Conservation (phyloP, 768 basidiomycete species). For the Psilocybe azurescens region DNA sequence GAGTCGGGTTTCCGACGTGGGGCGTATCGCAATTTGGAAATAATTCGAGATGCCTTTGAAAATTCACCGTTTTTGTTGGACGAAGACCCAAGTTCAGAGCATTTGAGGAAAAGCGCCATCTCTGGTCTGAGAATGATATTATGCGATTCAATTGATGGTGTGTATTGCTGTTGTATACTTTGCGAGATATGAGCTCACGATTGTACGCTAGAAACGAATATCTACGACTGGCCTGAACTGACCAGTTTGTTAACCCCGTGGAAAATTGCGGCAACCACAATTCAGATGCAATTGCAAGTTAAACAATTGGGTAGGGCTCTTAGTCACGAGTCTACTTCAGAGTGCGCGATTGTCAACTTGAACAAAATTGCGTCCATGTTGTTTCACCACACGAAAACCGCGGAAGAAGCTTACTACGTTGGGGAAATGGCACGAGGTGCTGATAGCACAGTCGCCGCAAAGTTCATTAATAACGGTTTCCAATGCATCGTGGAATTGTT, state of each 20-base stretch:
- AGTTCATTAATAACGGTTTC: slow-evolving; percentile 82
- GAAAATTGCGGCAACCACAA: slow-evolving; percentile 82
- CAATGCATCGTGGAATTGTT: slow-evolving; percentile 66
- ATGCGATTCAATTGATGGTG: slow-evolving; percentile 67
- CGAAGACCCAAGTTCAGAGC: slow-evolving; percentile 44
- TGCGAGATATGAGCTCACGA: background rate
- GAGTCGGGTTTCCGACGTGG: slow-evolving; percentile 75
- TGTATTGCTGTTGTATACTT: slow-evolving; percentile 19
- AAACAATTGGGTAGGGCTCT: slow-evolving; percentile 76
- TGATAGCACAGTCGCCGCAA: slow-evolving; percentile 66
- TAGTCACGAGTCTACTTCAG: slow-evolving; percentile 56
- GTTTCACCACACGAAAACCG: slow-evolving; percentile 75
- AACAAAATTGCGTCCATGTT: slow-evolving; percentile 70
- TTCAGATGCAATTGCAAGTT: slow-evolving; percentile 77
- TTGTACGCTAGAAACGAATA: slow-evolving; percentile 44
- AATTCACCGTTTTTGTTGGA: slow-evolving; percentile 55
- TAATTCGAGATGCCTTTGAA: slow-evolving; percentile 73
- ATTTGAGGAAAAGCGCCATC: slow-evolving; percentile 65
- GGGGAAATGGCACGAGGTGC: slow-evolving; percentile 82
- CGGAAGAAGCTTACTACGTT: slow-evolving; percentile 83
- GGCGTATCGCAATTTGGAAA: slow-evolving; percentile 76
- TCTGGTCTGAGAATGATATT: slow-evolving; percentile 71
- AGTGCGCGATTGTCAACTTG: slow-evolving; percentile 63
- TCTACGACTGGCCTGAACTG: slow-evolving; percentile 64
- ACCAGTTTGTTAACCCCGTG: slow-evolving; percentile 79